Conservation (phyloP, 1,139 yeast genomes). For the Yamadazyma dushanensis region DNA sequence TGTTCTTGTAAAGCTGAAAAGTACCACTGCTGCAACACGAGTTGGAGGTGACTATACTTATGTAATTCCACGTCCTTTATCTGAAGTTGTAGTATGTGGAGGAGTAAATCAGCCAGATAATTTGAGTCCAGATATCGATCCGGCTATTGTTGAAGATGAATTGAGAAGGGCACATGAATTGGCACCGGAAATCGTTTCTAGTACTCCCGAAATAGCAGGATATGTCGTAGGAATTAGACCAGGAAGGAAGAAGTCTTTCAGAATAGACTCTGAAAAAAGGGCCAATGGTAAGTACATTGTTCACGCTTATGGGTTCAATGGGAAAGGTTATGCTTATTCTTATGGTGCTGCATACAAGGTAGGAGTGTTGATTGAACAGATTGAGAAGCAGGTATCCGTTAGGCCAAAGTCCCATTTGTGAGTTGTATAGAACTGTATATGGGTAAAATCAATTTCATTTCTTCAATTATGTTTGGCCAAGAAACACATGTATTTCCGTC, state of each 20-base stretch:
- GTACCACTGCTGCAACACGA: background rate
- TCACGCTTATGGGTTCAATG: conserved; percentile 1
- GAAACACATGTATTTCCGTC: conserved; percentile 2
- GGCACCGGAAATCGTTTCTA: background rate
- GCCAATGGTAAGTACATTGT: background rate
- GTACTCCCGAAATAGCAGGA: background rate
- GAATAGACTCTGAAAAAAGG: background rate
- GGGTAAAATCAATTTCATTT: background rate
- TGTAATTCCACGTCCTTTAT: background rate
- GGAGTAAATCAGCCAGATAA: background rate
- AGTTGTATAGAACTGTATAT: background rate
- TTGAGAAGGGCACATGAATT: conserved; percentile 1
- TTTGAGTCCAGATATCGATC: background rate
- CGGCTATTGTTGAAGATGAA: background rate
- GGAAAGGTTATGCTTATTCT: conserved; percentile 1
- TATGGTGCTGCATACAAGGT: conserved; percentile 2
- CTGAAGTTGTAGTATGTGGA: conserved; percentile 1
- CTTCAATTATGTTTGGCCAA: conserved; percentile 1
- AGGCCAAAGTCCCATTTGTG: background rate
- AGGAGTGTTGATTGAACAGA: background rate
- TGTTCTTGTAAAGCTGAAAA: conserved; percentile 1
- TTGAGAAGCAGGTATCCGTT: background rate
- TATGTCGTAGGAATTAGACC: conserved; percentile 1
- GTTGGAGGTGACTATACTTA: conserved; percentile 1
- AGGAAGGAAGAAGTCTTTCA: background rate